A percentile compares a stretch with the other conserved stretches of the same genome.
Evolutionary conservation across 192 early-diverging fungal species (phyloP).

Genomic region (Jimgerdemannia lactiflua): DNA sequence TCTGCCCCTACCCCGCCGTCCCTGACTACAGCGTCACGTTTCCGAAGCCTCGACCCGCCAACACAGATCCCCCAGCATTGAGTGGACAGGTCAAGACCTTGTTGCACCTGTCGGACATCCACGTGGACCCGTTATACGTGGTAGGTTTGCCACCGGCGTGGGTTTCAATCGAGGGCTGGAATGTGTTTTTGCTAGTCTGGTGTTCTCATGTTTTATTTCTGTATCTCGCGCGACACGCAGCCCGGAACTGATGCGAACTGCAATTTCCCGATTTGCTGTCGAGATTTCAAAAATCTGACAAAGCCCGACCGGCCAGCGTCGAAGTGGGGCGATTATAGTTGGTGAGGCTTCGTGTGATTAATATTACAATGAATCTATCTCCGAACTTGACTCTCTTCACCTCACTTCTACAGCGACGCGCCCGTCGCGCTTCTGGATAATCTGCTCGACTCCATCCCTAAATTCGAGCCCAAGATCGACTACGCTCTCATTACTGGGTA

Average conservation of each 20-base stretch:
- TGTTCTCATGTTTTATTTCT: neutral
- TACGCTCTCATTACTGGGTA: slow-evolving; percentile 54
- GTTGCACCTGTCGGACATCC: slow-evolving; percentile 50
- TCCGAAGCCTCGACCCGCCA: slow-evolving; percentile 41
- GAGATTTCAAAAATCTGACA: slow-evolving; percentile 2
- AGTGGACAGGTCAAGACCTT: slow-evolving; percentile 31
- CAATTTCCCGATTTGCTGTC: slow-evolving; percentile 49
- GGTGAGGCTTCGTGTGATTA: neutral
- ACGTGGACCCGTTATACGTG: slow-evolving; percentile 45
- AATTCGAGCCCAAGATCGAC: slow-evolving; percentile 32
- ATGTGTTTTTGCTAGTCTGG: neutral
- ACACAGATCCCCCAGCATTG: slow-evolving; percentile 15
- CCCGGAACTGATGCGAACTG: slow-evolving; percentile 41
- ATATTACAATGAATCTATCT: neutral
- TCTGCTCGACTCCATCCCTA: slow-evolving; percentile 44
- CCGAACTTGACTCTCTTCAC: neutral
- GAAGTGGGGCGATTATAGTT: slow-evolving; percentile 40
- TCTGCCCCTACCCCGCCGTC: slow-evolving; percentile 38
- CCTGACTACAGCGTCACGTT: slow-evolving; percentile 35
- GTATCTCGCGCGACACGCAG: slow-evolving; percentile 3
- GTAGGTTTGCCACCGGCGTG: neutral
- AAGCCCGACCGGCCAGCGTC: slow-evolving; percentile 19
- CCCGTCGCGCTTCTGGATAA: slow-evolving; percentile 41
- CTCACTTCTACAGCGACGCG: slow-evolving; percentile 32
- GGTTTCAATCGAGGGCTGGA: neutral